A percentile compares a stretch with the other conserved stretches of the same genome.
phyloP scores from a whole-genome alignment of 352 stramenopile species.

The Pythium insidiosum region DNA sequence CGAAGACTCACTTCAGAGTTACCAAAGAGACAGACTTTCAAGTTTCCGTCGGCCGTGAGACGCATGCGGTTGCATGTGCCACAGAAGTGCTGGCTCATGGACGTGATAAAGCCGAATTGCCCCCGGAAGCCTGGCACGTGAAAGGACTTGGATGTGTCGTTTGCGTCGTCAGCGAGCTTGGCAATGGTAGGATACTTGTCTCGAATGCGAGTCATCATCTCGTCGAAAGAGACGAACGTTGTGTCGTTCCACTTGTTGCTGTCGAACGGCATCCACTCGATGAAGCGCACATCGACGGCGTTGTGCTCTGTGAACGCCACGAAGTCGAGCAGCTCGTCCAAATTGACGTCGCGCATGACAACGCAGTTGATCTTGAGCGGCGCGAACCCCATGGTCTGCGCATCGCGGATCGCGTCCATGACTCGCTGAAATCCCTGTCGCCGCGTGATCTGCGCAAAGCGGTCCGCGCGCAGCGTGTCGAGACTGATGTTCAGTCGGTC shows the following conservation, averaged over 20 bases:
- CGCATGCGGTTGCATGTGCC: constrained; percentile 95
- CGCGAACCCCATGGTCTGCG: constrained; percentile 34
- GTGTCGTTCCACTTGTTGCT: constrained; percentile 93
- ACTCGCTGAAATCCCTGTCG: constrained; percentile 85
- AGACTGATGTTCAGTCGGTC: constrained; percentile 94
- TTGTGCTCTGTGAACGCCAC: constrained; percentile 84
- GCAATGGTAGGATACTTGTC: constrained; percentile 32
- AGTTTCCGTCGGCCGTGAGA: constrained; percentile 92
- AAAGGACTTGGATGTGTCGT: constrained; percentile 97
- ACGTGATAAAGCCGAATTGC: constrained; percentile 94
- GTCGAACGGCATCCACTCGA: constrained; percentile 99
- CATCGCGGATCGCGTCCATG: constrained; percentile 74
- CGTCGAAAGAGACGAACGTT: constrained; percentile 90
- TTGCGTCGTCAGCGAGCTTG: constrained; percentile 61
- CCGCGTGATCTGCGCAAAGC: constrained; percentile 92
- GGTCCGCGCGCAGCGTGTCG: constrained; percentile 90
- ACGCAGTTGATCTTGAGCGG: constrained; percentile 97
- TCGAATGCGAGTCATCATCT: constrained; percentile 81
- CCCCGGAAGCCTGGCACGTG: constrained; percentile 51
- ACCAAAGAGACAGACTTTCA: constrained; percentile 97
- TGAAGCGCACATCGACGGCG: constrained; percentile 94
- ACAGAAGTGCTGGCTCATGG: constrained; percentile 98
- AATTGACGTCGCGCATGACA: constrained; percentile 95
- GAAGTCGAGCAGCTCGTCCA: constrained; percentile 93
- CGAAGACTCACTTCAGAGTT: constrained; percentile 90